Percentiles rank a stretch among this genome's conserved stretches.
phyloP scores from a whole-genome alignment of 345 rosid species.

The Toxicodendron radicans region DNA sequence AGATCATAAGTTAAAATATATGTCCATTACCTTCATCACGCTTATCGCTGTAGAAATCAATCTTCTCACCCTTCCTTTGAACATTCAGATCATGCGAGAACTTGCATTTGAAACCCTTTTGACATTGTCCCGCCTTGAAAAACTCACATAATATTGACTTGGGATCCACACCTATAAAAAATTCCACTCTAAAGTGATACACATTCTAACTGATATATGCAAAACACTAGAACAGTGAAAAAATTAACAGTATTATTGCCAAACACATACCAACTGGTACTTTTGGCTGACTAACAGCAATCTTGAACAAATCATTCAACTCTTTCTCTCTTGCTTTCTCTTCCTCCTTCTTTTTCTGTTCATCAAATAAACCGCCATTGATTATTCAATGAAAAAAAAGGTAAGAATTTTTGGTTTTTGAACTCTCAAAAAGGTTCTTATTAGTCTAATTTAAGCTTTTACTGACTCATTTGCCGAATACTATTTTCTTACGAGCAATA shows the following conservation, averaged over 20 bases:
- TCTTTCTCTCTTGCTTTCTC: constrained; percentile 94
- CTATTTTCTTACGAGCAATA: not conserved
- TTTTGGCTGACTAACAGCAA: constrained; percentile 93
- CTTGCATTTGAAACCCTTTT: constrained; percentile 92
- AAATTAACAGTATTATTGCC: not conserved
- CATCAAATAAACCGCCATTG: not conserved
- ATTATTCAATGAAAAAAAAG: not conserved
- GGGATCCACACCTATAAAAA: constrained; percentile 82
- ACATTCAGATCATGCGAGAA: constrained; percentile 94
- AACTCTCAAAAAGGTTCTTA: not conserved
- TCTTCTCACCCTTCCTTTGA: constrained; percentile 97
- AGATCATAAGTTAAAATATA: not conserved
- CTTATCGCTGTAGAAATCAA: constrained; percentile 81
- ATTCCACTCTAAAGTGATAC: constrained; percentile 15
- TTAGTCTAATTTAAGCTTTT: not conserved
- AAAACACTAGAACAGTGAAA: not conserved
- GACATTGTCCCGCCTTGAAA: constrained; percentile 88
- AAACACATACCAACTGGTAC: constrained; percentile 67
- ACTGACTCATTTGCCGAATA: not conserved
- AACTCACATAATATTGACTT: constrained; percentile 90
- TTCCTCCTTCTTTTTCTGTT: constrained; percentile 97
- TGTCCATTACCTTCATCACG: constrained; percentile 68
- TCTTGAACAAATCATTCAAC: constrained; percentile 87
- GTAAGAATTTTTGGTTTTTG: not conserved
- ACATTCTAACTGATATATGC: constrained; percentile 4